A percentile compares a stretch with the other conserved stretches of the same genome.
These are phyloP conservation scores for Podila minutissima DNA, from an alignment of 192 early-diverging fungal species.

Conservation along the genomic window DNA sequence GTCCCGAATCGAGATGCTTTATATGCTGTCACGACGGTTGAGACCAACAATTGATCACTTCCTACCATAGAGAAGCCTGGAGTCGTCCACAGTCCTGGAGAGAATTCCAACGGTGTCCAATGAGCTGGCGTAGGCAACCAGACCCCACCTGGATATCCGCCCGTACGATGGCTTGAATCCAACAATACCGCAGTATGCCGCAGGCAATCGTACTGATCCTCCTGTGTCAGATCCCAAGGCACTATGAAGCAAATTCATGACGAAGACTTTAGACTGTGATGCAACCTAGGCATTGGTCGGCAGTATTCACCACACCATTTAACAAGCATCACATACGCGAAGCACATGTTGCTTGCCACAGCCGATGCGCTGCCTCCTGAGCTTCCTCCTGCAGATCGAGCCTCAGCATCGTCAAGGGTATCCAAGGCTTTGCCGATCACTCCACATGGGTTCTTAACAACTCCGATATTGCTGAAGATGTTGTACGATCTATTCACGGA, in stretches of 20 bases:
- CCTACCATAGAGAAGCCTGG: slow-evolving; percentile 68
- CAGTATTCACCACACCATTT: too few relatives aligned
- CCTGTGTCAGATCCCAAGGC: slow-evolving; percentile 95
- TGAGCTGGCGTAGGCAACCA: slow-evolving; percentile 87
- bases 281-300: too few relatives aligned
- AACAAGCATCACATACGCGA: slow-evolving; percentile 55
- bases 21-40: not conserved
- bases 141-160: slow-evolving; percentile 81
- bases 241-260: slow-evolving; percentile 32
- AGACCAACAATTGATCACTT: not conserved
- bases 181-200: slow-evolving; percentile 91
- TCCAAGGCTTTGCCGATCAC: slow-evolving; percentile 8
- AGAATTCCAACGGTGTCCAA: slow-evolving; percentile 92
- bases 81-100: slow-evolving; percentile 65
- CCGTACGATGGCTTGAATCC: slow-evolving; percentile 97
- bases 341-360: slow-evolving; percentile 83
- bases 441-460: slow-evolving; percentile 39
- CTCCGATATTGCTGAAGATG: slow-evolving; percentile 16
- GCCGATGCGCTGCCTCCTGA: slow-evolving; percentile 93
- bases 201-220: slow-evolving; percentile 93
- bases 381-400: slow-evolving; percentile 84
- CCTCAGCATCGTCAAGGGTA: slow-evolving; percentile 11
- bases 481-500: slow-evolving; percentile 32
- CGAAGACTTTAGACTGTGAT: not conserved
- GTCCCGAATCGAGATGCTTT: not conserved